These are phyloP conservation scores for Xylariaceae sp. DNA, from an alignment of 2,329 filamentous ascomycete species.

Conservation along the genomic window DNA sequence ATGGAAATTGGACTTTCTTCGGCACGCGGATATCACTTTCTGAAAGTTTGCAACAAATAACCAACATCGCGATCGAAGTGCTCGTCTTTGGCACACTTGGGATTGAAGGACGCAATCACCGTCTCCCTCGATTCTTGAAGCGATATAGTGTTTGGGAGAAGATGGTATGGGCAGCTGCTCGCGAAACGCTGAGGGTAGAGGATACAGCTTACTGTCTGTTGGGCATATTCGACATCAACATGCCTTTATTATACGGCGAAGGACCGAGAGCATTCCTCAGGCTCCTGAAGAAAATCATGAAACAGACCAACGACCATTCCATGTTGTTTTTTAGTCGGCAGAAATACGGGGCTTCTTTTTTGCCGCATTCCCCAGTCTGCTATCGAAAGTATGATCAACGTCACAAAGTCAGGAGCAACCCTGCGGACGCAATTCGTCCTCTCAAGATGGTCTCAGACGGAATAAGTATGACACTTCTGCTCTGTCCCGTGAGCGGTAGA, in stretches of 20 bases:
- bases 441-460: too few relatives aligned
- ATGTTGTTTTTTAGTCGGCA: too few relatives aligned
- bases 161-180: conserved; percentile 7
- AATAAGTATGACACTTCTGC: too few relatives aligned
- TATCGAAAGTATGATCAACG: too few relatives aligned
- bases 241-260: conserved; percentile 5
- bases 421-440: too few relatives aligned
- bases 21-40: conserved; percentile 6
- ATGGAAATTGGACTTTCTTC: conserved; percentile 4
- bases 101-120: too few relatives aligned
- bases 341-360: too few relatives aligned
- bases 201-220: conserved; percentile 11
- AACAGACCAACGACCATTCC: background rate
- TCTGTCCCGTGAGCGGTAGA: too few relatives aligned
- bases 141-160: background rate
- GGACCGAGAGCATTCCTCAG: conserved; percentile 6
- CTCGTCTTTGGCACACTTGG: too few relatives aligned
- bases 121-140: conserved; percentile 2
- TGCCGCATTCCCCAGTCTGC: too few relatives aligned
- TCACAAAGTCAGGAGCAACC: too few relatives aligned
- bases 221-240: conserved; percentile 4
- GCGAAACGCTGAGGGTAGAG: conserved; percentile 3
- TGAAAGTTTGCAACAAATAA: background rate
- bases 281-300: conserved; percentile 7
- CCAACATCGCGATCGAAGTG: too few relatives aligned